Base-by-base conservation (phyloP, 2,329 filamentous ascomycete species). In the Penicillium decumbens region DNA sequence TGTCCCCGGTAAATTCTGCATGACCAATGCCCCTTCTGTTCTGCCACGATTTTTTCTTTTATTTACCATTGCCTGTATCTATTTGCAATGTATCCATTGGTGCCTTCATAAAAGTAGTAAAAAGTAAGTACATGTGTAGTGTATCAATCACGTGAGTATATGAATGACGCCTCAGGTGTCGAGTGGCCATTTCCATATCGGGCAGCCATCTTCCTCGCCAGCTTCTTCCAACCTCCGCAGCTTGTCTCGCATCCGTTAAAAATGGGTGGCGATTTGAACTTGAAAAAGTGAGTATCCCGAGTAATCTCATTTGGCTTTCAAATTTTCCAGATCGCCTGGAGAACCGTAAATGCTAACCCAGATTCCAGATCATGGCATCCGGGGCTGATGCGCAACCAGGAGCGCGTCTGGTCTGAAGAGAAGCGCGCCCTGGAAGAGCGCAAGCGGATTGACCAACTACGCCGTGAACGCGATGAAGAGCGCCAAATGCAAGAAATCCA, bases 191-290 rank as follows among this genome's bases (percentile, higher is more conserved):
- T 51, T 46, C 46, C 51, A 20, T 43, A 48, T 52, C 47, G 35
- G 41, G 46, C 44, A 43, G n/a, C 39, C 42, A 43, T 10, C 43
- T 41, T 46, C 29, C 30, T 39, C 47, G 42, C 15, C 45, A 44
- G 13, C 30, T 20, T 41, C 18, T 45, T 39, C 25, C 43, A 42
- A 38, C 33, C 27, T 15, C 29, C 33, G 9, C 43, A 41, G 33
- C 39, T 45, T 13, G 12, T n/a, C 27, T 37, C 66, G 69, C 28
- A 29, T 5, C 20, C 40, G 40, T 62, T 62, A 75, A 87, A 73
- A 57, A 95, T 95, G 87, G 91, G 91, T 76, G 90, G 90, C 67
- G 91, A 97, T 79, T 82, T 98, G 66, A 96, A 97, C 67, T 75
- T 95, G 63, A 96, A 96, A 75, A 89, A 90, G 74, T 88, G 52